Base-by-base conservation (phyloP, 352 stramenopile species). In the Chrysophaeum taylorii region DNA sequence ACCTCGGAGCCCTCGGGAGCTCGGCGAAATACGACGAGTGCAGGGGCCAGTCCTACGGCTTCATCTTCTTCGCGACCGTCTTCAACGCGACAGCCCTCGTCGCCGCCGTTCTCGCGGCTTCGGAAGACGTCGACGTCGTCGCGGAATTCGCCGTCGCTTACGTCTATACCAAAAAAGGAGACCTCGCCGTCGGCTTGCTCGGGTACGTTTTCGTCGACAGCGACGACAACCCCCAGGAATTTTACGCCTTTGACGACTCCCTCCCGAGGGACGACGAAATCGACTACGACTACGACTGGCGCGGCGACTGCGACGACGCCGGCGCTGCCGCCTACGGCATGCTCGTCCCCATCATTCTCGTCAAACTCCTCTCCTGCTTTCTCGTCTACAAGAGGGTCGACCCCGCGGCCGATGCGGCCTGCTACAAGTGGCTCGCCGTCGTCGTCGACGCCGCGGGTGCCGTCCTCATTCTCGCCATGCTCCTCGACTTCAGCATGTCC, bases 51-150 rank as follows among this genome's bases (percentile, higher is more conserved):
- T 18, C 39, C 39, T 45, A 31, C 41, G 73, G 68, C 43, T 45
- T 64, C 0, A 48, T 63, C 23, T 43, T 77, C 61, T 62, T 77
- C 1, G 15, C 14, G 9, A 66, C 29, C 33, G 12, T 41, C 21
- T 9, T 67, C 25, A 25, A 27, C 29, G 15, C n/a, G 7, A 31
- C 15, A 7, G 25, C 57, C 5, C 21, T 37, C 29, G 15, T 27
- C 25, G 25, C 27, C 37, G n/a, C 57, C 7, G 15, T 41, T 15
- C 12, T 67, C 14, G 29, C 25, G 7, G 33, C 7, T n/a, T 7
- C 9, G 7, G 57, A 42, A 5, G 29, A 67, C 21, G 25, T 15
- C 14, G 27, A 37, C 14, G 27, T 31, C 36, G 33, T 67, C 21
- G 15, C 5, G n/a, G n/a, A 27, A 15, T 42, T 31, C n/a, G 15